A percentile compares a stretch with the other conserved stretches of the same genome.
These are phyloP conservation scores for Trichophyton benhamiae DNA, from an alignment of 2,329 filamentous ascomycete genomes.

Conservation along the genomic window DNA sequence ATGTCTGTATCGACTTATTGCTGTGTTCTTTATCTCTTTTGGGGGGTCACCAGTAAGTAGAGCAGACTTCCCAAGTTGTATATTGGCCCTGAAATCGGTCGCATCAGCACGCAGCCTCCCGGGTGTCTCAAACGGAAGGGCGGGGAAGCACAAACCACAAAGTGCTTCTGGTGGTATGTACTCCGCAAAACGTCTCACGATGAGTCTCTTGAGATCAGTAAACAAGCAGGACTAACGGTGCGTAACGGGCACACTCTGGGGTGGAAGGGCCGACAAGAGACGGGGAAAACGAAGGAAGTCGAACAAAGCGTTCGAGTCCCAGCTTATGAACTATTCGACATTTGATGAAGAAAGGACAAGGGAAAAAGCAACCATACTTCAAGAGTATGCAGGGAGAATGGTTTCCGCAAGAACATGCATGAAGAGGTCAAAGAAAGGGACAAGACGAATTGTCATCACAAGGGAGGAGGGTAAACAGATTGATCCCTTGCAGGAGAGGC, in stretches of 20 bases:
- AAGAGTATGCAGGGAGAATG: neutral
- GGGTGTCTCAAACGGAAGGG: neutral
- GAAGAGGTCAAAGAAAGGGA: neutral
- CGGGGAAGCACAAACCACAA: conserved; percentile 1
- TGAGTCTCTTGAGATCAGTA: neutral
- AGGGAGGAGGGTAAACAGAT: neutral
- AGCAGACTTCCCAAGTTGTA: neutral
- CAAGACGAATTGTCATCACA: neutral
- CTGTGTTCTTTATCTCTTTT: neutral
- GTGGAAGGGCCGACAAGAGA: neutral
- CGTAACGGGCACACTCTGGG: neutral
- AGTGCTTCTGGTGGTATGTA: neutral
- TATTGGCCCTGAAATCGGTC: neutral
- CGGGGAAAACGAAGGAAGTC: neutral
- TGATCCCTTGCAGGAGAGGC: neutral
- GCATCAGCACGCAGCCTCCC: neutral
- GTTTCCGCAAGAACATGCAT: conserved; percentile 1
- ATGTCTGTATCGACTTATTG: neutral
- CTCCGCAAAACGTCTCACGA: neutral
- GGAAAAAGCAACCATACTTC: neutral
- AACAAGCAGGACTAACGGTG: neutral
- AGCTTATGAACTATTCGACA: neutral
- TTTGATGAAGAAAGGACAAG: neutral
- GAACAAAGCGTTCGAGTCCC: neutral
- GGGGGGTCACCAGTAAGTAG: neutral